These are phyloP conservation scores for Capsaspora owczarzaki DNA, from an alignment of 78 protist genomes.

Conservation along the genomic window DNA sequence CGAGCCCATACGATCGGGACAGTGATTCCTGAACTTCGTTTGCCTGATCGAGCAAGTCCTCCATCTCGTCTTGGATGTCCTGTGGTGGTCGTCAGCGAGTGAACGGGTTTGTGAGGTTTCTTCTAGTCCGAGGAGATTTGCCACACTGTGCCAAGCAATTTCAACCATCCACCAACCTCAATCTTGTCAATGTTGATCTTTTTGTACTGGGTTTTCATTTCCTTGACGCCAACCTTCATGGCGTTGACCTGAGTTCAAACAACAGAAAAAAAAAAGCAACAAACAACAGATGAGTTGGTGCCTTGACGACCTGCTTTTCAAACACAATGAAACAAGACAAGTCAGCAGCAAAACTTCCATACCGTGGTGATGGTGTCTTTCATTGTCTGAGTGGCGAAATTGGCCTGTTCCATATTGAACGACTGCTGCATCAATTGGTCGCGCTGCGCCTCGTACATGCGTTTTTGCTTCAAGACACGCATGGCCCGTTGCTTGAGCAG, in stretches of 20 bases:
- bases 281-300: not conserved
- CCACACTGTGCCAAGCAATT: too few species aligned
- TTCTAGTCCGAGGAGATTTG: not conserved
- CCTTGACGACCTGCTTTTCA: not conserved
- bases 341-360: not conserved
- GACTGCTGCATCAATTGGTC: slow-evolving; percentile 57
- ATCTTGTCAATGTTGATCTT: slow-evolving; percentile 49
- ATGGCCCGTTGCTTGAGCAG: slow-evolving; percentile 51
- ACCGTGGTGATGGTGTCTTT: slow-evolving; percentile 56
- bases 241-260: slow-evolving; percentile 26
- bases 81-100: not conserved
- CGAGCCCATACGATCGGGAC: slow-evolving; percentile 54
- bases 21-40: slow-evolving; percentile 62
- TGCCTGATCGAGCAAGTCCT: slow-evolving; percentile 55
- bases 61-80: slow-evolving; percentile 71
- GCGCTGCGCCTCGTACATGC: slow-evolving; percentile 59
- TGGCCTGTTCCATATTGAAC: slow-evolving; percentile 73
- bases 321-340: not conserved
- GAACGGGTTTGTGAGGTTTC: not conserved
- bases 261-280: not conserved
- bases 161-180: slow-evolving; percentile 44
- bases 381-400: slow-evolving; percentile 53
- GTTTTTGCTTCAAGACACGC: slow-evolving; percentile 50
- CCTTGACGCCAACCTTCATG: slow-evolving; percentile 57
- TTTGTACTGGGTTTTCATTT: slow-evolving; percentile 54